Base-by-base conservation (phyloP, 352 stramenopile genomes). In the Phytopythium chamaehyphon region DNA sequence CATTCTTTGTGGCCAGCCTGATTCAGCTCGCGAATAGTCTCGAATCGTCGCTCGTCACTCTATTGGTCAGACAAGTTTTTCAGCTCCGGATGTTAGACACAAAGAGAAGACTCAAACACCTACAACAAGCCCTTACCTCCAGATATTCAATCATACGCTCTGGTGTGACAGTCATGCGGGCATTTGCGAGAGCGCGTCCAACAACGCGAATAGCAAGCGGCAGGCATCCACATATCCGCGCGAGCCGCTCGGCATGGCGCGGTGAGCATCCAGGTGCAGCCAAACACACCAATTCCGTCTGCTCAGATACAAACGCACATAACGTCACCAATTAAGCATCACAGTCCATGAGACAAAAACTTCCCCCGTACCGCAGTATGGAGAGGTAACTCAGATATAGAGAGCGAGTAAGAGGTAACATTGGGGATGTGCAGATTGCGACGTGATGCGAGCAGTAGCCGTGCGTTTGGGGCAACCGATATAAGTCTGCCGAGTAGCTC, bases 101-200 rank as follows among this genome's bases (percentile, higher is more conserved):
- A 43, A 2, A 28, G 8, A 11, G n/a, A 40, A 19, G 7, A 31
- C 53, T 11, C n/a, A n/a, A n/a, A 36, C 9, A n/a, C 14, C n/a
- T 26, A 5, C 18, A 1, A 8, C 48, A 46, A 21, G 23, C 73
- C 16, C 35, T 51, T 61, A 73, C 78, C 65, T 90, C 76, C 14
- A 92, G 65, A 31, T 86, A 86, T 40, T 88, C 74, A 42, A 92
- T 90, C 76, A 93, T 87, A 26, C 86, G 76, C 26, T 93, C 77
- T 21, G 82, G 77, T 16, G 76, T 86, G 12, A 90, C 58, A 39
- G 73, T 88, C 46, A 78, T 80, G 36, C 82, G 62, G n/a, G 76
- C 70, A 46, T 93, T 93, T 18, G 82, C 79, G 18, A 93, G 66
- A 15, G 79, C 82, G 31, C 82, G 75, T 48, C 82, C 79, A 21